Percentiles rank a stretch among this genome's conserved stretches.
Conservation (phyloP, 2,329 filamentous ascomycete species). For the Talaromyces sp. region DNA sequence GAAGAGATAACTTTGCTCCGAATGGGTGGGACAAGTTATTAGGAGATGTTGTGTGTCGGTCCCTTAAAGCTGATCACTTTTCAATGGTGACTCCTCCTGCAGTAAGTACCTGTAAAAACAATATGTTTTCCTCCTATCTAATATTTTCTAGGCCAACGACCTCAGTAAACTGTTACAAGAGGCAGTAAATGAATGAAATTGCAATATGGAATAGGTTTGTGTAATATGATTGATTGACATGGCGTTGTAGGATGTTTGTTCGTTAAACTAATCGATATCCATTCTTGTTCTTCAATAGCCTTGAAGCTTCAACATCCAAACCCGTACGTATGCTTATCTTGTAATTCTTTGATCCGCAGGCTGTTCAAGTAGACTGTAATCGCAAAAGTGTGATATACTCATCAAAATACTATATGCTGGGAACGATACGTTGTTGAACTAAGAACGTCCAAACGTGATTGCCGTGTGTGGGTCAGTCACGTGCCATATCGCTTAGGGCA, state of each 20-base stretch:
- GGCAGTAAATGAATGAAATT: neutral
- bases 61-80: neutral
- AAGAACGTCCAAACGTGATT: neutral
- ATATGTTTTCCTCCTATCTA: neutral
- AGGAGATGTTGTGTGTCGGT: neutral
- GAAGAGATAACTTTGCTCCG: neutral
- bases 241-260: neutral
- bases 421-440: too few relatives aligned
- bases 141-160: neutral
- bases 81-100: neutral
- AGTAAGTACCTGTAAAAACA: neutral
- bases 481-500: slow-evolving; percentile 35
- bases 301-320: too few relatives aligned
- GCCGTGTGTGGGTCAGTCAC: neutral
- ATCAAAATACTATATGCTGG: too few relatives aligned
- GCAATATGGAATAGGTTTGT: neutral
- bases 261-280: neutral
- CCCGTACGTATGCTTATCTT: neutral
- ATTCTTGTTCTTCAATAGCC: neutral
- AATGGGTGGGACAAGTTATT: neutral
- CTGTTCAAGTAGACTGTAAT: too few relatives aligned
- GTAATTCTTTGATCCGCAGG: neutral
- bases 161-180: neutral
- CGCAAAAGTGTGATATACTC: too few relatives aligned
- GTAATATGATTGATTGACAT: neutral